phyloP scores from a whole-genome alignment of 345 rosid genomes.

The Pseudoturritis turrita region DNA sequence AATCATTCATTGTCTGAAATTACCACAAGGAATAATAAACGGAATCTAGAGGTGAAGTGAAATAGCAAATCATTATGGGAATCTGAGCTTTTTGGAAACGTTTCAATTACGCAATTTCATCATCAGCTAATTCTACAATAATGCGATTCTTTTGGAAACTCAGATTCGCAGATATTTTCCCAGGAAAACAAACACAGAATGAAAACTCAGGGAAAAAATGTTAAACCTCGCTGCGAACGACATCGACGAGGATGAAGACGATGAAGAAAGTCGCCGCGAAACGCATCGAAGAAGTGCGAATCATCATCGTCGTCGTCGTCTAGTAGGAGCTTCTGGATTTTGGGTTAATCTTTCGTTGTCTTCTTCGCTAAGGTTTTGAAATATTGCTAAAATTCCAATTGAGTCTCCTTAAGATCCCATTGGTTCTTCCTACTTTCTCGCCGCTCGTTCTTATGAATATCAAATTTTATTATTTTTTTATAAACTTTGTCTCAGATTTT shows the following conservation, averaged over 20 bases:
- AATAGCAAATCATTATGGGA: not conserved
- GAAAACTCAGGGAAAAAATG: not conserved
- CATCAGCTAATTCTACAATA: not conserved
- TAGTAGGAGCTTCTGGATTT: not conserved
- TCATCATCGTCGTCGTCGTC: not conserved
- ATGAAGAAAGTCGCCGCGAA: conserved; percentile 31
- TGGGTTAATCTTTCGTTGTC: conserved; percentile 1
- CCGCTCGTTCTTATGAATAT: not conserved
- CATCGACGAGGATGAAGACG: conserved; percentile 36
- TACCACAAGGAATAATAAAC: too few relatives aligned
- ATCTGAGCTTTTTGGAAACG: not conserved
- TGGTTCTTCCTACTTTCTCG: conserved; percentile 21
- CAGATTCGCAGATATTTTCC: not conserved
- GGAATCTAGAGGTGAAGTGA: too few relatives aligned
- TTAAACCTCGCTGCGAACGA: conserved; percentile 31
- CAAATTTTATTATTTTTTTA: not conserved
- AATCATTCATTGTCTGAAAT: too few relatives aligned
- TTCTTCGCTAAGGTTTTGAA: conserved; percentile 28
- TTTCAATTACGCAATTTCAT: not conserved
- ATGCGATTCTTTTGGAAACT: not conserved
- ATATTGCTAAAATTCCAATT: not conserved
- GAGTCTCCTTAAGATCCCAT: conserved; percentile 7
- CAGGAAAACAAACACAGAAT: not conserved
- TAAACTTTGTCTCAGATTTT: not conserved
- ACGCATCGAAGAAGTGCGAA: conserved; percentile 3